phyloP scores from a whole-genome alignment of 768 basidiomycete genomes.

The Agaricus subrufescens region DNA sequence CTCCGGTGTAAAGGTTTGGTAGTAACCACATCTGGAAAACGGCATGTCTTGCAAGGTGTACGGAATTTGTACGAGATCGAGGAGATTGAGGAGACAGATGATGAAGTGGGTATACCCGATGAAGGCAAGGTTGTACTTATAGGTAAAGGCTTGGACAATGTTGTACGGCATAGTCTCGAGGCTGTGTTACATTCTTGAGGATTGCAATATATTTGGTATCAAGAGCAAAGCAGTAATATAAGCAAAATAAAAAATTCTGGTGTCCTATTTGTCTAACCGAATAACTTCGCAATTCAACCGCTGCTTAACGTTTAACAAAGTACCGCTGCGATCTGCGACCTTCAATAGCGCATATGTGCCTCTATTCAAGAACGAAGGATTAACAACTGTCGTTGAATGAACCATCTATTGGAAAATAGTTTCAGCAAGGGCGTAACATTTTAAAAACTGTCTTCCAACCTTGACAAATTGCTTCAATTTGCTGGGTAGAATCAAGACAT shows the following conservation, averaged over 20 bases:
- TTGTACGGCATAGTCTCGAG: slow-evolving; percentile 51
- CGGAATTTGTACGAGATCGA: slow-evolving; percentile 82
- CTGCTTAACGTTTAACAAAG: slow-evolving; percentile 21
- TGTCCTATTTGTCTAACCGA: slow-evolving; percentile 2
- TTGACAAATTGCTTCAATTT: slow-evolving; percentile 87
- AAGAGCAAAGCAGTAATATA: slow-evolving; percentile 4
- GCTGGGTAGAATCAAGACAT: slow-evolving; percentile 85
- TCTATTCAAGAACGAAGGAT: slow-evolving; percentile 77
- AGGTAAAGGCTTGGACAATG: slow-evolving; percentile 68
- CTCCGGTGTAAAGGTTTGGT: slow-evolving; percentile 90
- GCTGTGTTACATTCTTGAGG: slow-evolving; percentile 19
- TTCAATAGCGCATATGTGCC: slow-evolving; percentile 47
- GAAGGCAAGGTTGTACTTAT: slow-evolving; percentile 84
- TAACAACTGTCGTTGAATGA: slow-evolving; percentile 73
- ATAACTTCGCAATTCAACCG: slow-evolving; percentile 21
- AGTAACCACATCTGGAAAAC: slow-evolving; percentile 42
- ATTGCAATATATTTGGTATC: slow-evolving; percentile 1
- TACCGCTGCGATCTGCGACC: slow-evolving; percentile 23
- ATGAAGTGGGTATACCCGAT: slow-evolving; percentile 46
- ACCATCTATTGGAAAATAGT: slow-evolving; percentile 48
- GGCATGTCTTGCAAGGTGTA: slow-evolving; percentile 87
- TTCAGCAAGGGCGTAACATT: not conserved
- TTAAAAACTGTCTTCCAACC: slow-evolving; percentile 33
- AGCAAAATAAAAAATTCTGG: not conserved
- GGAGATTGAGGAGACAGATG: slow-evolving; percentile 29